Conservation (phyloP, 2,329 filamentous ascomycete genomes). For the Gliomastix tumulicola region DNA sequence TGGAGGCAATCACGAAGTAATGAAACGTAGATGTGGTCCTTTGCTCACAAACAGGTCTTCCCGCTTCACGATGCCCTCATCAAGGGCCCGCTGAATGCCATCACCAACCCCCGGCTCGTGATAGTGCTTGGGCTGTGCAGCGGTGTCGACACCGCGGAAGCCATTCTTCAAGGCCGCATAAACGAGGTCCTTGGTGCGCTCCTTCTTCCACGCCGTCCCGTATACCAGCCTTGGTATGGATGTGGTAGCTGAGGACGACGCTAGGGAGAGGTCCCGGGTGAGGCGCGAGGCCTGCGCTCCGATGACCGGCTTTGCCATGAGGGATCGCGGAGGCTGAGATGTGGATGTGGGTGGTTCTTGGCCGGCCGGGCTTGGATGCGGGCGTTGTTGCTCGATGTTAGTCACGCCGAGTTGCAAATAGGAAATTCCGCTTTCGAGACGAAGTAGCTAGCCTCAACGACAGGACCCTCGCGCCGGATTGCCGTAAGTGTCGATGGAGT, state of each 20-base stretch:
- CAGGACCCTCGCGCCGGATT: no score
- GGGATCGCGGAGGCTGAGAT: no score
- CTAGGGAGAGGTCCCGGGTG: constrained; percentile 19
- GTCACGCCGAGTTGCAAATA: no score
- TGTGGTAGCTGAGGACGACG: not conserved
- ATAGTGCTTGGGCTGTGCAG: constrained; percentile 73
- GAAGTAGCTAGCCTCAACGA: no score
- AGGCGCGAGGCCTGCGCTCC: constrained; percentile 19
- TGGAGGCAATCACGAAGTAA: no score
- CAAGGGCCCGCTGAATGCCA: constrained; percentile 56
- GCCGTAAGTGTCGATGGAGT: no score
- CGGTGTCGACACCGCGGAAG: constrained; percentile 71
- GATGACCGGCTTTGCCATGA: constrained; percentile 11
- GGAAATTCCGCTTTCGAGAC: no score
- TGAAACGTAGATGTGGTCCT: no score
- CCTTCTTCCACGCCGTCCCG: constrained; percentile 83
- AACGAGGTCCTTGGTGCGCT: constrained; percentile 59
- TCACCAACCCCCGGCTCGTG: constrained; percentile 63
- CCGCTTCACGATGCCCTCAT: constrained; percentile 46
- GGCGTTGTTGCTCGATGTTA: no score
- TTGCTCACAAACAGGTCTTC: constrained; percentile 59
- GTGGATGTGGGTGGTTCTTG: no score
- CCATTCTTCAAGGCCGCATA: constrained; percentile 60
- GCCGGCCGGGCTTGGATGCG: no score
- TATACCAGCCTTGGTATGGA: constrained; percentile 54